These are phyloP conservation scores for Gilbertella persicaria DNA, from an alignment of 371 early-diverging fungal genomes.

Conservation along the genomic window DNA sequence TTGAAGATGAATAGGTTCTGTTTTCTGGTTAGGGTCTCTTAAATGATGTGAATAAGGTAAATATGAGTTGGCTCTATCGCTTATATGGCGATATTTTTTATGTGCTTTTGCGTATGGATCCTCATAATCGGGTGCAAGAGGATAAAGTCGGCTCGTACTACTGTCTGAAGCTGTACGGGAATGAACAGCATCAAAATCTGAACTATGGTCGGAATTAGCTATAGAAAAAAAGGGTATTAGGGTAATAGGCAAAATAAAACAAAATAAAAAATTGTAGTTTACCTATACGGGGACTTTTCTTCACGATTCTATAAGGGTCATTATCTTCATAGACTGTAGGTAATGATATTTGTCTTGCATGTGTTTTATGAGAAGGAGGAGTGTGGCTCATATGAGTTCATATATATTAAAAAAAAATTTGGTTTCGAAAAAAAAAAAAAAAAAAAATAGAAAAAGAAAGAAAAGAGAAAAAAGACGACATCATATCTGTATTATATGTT, in stretches of 20 bases:
- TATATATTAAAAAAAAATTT: no score
- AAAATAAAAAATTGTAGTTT: not conserved
- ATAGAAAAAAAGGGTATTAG: not conserved
- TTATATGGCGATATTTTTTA: not conserved
- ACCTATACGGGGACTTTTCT: slow-evolving; percentile 19
- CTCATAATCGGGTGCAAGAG: slow-evolving; percentile 20
- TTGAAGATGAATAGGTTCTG: slow-evolving; percentile 42
- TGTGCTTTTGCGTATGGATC: slow-evolving; percentile 36
- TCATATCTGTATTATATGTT: no score
- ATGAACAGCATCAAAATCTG: slow-evolving; percentile 30
- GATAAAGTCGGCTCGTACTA: slow-evolving; percentile 37
- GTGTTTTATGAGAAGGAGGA: not conserved
- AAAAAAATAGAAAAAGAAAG: no score
- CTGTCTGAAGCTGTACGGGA: slow-evolving; percentile 46
- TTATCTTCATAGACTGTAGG: slow-evolving; percentile 27
- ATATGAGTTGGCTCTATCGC: slow-evolving; percentile 44
- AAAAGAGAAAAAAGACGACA: no score
- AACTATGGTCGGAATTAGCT: slow-evolving; percentile 22
- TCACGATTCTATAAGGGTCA: slow-evolving; percentile 26
- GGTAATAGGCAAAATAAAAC: slow-evolving; percentile 7
- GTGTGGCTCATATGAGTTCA: not conserved
- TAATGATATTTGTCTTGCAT: slow-evolving; percentile 12
- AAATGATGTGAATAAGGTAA: slow-evolving; percentile 48
- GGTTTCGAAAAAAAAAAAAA: no score
- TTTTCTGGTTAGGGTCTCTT: slow-evolving; percentile 30